Percentiles rank a stretch among this genome's conserved stretches.
Evolutionary conservation across 257 asterid genomes (phyloP).

Genomic region (Cordia subcordata): DNA sequence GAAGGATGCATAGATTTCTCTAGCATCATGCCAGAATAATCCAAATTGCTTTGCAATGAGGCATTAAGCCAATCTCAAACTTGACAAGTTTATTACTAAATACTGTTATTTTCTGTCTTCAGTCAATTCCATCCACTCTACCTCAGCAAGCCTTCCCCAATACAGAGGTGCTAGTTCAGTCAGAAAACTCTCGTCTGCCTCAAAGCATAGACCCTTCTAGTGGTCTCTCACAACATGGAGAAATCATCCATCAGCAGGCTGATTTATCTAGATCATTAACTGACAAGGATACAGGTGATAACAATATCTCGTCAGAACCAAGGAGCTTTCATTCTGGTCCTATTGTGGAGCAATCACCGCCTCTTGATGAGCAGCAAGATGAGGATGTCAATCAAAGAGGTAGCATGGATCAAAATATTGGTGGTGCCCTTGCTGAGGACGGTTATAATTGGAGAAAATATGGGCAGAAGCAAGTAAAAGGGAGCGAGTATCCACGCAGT

Average conservation of each 20-base stretch:
- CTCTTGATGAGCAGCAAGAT: constrained; percentile 51
- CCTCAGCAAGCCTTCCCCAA: constrained; percentile 41
- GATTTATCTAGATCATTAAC: constrained; percentile 31
- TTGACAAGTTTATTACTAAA: background rate
- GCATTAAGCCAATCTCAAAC: background rate
- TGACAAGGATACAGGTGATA: constrained; percentile 25
- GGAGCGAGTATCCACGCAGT: constrained; percentile 85
- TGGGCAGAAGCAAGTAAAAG: constrained; percentile 86
- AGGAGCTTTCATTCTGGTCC: constrained; percentile 27
- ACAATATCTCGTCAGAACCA: constrained; percentile 26
- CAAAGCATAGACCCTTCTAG: constrained; percentile 26
- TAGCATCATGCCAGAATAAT: background rate
- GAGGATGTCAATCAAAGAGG: constrained; percentile 52
- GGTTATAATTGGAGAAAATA: constrained; percentile 87
- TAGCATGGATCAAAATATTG: constrained; percentile 42
- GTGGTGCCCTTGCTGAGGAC: constrained; percentile 58
- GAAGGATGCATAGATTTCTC: no score
- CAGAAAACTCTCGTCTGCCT: constrained; percentile 25
- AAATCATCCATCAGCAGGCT: constrained; percentile 24
- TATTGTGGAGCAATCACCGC: constrained; percentile 48
- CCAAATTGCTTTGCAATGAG: background rate
- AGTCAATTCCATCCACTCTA: constrained; percentile 30
- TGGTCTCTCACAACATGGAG: constrained; percentile 12
- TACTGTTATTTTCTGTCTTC: constrained; percentile 1
- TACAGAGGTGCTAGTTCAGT: constrained; percentile 31